Percentiles rank a stretch among this genome's conserved stretches.
These are phyloP conservation scores for Pyrenula massariospora DNA, from an alignment of 495 filamentous ascomycete genomes.

Conservation along the genomic window DNA sequence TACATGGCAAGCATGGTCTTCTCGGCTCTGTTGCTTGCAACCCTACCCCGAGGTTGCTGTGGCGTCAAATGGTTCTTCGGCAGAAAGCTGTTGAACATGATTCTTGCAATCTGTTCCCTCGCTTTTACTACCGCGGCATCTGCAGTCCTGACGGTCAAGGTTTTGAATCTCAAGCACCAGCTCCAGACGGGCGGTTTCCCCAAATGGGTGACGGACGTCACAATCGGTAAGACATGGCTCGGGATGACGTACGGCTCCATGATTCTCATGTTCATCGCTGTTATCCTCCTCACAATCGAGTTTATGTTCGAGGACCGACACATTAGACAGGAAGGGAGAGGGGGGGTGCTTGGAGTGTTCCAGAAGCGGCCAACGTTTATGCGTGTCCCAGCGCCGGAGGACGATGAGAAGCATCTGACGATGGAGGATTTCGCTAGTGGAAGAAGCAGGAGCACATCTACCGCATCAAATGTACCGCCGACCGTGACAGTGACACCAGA, in stretches of 20 bases:
- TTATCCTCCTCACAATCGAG: not conserved
- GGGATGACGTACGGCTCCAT: not conserved
- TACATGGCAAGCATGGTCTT: not conserved
- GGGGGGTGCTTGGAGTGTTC: not conserved
- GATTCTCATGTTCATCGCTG: not conserved
- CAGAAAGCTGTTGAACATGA: not conserved
- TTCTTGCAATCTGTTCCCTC: not conserved
- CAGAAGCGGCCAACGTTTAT: not conserved
- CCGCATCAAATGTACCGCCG: not conserved
- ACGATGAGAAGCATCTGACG: not conserved
- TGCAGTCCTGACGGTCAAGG: not conserved
- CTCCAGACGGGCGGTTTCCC: not conserved
- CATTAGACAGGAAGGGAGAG: not conserved
- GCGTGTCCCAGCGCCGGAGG: not conserved
- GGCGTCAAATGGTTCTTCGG: not conserved
- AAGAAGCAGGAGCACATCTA: not conserved
- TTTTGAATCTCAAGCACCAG: not conserved
- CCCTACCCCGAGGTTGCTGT: not conserved
- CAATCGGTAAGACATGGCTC: not conserved
- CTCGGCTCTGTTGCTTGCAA: not conserved
- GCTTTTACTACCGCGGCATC: not conserved
- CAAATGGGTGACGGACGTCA: not conserved
- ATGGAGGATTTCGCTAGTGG: not conserved
- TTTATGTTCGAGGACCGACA: not conserved
- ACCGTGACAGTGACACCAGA: not conserved